Percentiles rank a stretch among this genome's conserved stretches.
Evolutionary conservation across 306 rosid genomes (phyloP).

Genomic region (Elaeagnus macrophylla): DNA sequence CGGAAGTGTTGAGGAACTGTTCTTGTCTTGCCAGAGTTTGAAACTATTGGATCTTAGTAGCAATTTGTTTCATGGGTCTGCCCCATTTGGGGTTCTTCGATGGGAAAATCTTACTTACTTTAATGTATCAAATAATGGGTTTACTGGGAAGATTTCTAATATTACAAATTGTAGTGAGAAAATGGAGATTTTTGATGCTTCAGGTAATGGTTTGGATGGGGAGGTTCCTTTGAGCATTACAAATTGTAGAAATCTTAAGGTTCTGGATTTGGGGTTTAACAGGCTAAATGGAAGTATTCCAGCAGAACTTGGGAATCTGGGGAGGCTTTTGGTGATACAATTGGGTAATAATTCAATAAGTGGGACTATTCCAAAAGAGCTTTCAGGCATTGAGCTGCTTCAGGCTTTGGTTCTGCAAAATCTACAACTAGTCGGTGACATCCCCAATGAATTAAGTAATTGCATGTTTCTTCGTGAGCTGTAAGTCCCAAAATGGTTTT

Average conservation of each 20-base stretch:
- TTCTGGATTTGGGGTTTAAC: conserved; percentile 66
- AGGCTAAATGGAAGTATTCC: conserved; percentile 66
- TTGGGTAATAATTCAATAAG: conserved; percentile 65
- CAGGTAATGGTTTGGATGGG: conserved; percentile 70
- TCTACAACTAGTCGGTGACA: conserved; percentile 66
- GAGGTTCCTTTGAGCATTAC: conserved; percentile 69
- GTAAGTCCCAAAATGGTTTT: conserved; percentile 47
- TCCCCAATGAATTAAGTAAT: conserved; percentile 59
- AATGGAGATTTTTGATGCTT: conserved; percentile 70
- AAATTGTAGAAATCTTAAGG: conserved; percentile 57
- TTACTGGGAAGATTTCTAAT: conserved; percentile 60
- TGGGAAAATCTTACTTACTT: conserved; percentile 53
- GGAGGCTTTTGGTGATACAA: conserved; percentile 52
- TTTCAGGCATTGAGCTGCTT: conserved; percentile 69
- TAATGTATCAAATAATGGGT: conserved; percentile 57
- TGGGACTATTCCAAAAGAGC: conserved; percentile 54
- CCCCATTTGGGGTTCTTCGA: conserved; percentile 61
- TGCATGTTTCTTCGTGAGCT: conserved; percentile 82
- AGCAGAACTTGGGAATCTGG: conserved; percentile 36
- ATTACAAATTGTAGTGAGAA: conserved; percentile 50
- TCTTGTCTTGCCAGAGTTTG: conserved; percentile 59
- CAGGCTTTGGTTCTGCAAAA: conserved; percentile 75
- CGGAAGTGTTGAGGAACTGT: conserved; percentile 44
- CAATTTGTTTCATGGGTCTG: conserved; percentile 54
- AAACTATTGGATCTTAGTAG: conserved; percentile 63